These are phyloP conservation scores for Mycena venus DNA, from an alignment of 768 basidiomycete species.

Conservation along the genomic window DNA sequence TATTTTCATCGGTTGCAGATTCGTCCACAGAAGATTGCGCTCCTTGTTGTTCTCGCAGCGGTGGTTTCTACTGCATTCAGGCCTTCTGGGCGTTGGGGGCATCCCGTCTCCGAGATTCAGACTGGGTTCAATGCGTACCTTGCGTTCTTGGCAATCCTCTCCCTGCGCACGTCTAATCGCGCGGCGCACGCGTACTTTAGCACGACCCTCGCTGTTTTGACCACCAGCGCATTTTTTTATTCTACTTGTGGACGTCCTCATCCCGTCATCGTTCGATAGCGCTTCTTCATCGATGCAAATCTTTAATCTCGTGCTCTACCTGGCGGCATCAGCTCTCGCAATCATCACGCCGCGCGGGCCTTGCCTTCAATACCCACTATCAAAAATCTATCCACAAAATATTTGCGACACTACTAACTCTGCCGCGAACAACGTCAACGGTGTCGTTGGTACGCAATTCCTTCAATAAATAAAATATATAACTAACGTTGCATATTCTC, in stretches of 20 bases:
- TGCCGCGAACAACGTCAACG: background rate
- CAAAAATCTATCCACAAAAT: background rate
- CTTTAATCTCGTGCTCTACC: background rate
- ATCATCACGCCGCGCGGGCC: constrained; percentile 12
- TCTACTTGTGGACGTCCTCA: background rate
- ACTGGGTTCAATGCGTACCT: background rate
- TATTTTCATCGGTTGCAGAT: background rate
- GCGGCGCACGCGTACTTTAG: background rate
- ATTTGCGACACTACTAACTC: background rate
- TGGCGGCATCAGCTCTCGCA: background rate
- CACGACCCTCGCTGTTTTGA: background rate
- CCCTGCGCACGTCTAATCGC: background rate
- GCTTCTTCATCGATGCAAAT: background rate
- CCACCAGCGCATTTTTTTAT: background rate
- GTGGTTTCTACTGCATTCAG: background rate
- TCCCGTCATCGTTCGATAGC: background rate
- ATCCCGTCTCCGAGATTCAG: background rate
- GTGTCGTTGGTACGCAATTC: background rate
- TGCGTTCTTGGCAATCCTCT: background rate
- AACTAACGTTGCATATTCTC: background rate
- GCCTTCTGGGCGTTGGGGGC: background rate
- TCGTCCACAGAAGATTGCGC: background rate
- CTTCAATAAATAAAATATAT: background rate
- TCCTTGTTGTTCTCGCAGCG: background rate
- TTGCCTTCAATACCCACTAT: background rate